Base-by-base conservation (phyloP, 352 stramenopile genomes). In the Saprolegnia diclina region DNA sequence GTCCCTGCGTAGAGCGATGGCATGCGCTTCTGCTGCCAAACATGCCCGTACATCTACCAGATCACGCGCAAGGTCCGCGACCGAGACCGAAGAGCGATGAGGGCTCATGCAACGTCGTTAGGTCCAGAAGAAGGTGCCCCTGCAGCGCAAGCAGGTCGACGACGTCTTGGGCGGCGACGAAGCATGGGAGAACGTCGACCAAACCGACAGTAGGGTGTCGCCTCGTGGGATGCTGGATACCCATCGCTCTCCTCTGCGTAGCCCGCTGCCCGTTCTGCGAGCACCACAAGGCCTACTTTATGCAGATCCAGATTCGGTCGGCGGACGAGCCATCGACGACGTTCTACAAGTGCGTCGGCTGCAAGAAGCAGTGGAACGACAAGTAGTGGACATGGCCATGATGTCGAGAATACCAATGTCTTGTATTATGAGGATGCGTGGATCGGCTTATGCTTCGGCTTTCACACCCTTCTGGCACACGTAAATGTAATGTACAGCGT, bases 261-360 rank as follows among this genome's bases (percentile, higher is more conserved):
- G 89, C 87, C 40, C 81, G 85, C 45, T 99, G 97, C 78, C 96
- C 97, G 4, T 82, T 91, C 73, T 99, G 97, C 75, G 88, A 96
- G 74, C 87, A 96, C 79, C 91, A 84, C 46, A 91, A 98, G 77
- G 98, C 98, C 14, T 99, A 99, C 81, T 99, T 99, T 83, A 99
- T 99, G 94, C 97, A 99, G 84, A 99, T 99, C 79, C 97, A 99
- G 84, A 99, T 99, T 81, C 87, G 98, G 53, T 99, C 95, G 65
- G 97, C 97, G 9, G 95, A 99, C 72, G 95, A 99, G 75, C 96
- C 95, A 5, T 99, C 98, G 87, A 99, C 97, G 52, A 97, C 97
- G n/a, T 99, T 99, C 81, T 99, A 99, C 87, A 99, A 98, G 77
- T 99, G 97, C 77, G 92, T 97, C 40, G 91, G 97, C 71, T 99